A percentile compares a stretch with the other conserved stretches of the same genome.
Evolutionary conservation across 495 filamentous ascomycete species (phyloP).

Genomic region (Penicillium angulare): DNA sequence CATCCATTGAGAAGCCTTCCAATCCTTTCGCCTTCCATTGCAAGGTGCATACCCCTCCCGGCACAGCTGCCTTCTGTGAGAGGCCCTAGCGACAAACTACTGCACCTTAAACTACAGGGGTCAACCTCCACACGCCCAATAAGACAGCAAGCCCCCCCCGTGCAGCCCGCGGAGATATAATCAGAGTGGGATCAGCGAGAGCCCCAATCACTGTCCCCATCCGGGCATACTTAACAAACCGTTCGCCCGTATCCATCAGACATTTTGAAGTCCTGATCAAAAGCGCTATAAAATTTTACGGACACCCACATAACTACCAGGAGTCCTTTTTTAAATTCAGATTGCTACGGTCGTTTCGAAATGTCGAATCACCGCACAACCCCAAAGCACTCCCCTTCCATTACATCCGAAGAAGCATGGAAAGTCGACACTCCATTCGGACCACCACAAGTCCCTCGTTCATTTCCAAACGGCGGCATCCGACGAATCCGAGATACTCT

Average conservation of each 20-base stretch:
- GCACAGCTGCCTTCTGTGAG: background rate
- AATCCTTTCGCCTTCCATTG: background rate
- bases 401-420: constrained; percentile 34
- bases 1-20: background rate
- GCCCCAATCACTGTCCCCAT: constrained; percentile 4
- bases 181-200: constrained; percentile 1
- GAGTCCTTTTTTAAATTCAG: too few relatives aligned
- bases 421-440: constrained; percentile 39
- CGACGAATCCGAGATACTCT: constrained; percentile 39
- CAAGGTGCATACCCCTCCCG: background rate
- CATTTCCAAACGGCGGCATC: constrained; percentile 33
- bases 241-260: background rate
- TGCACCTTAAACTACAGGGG: constrained; percentile 3
- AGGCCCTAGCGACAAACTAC: constrained; percentile 4
- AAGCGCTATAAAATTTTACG: too few relatives aligned
- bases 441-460: constrained; percentile 32
- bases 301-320: too few relatives aligned
- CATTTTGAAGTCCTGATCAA: background rate
- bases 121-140: constrained; percentile 8
- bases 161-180: constrained; percentile 16
- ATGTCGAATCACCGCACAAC: constrained; percentile 30
- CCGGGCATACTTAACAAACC: constrained; percentile 3
- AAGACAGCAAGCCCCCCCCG: background rate
- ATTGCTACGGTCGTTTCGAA: too few relatives aligned
- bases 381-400: constrained; percentile 22